Evolutionary conservation across 169 alveolate species (phyloP).

Genomic region (Cryptosporidium xiaoi): DNA sequence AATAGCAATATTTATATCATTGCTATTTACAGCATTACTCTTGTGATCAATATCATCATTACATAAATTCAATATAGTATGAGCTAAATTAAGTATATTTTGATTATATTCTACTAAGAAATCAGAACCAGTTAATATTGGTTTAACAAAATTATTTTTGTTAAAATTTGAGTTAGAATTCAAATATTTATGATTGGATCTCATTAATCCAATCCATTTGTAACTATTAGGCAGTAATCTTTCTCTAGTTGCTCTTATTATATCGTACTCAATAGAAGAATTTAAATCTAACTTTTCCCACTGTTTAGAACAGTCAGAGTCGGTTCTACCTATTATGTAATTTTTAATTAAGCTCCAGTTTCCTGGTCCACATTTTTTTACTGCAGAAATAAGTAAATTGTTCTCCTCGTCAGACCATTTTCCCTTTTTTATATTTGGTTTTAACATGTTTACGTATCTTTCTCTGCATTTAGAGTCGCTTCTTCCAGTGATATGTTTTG

Average conservation of each 20-base stretch:
- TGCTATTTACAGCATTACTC: not conserved
- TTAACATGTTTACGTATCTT: constrained; percentile 70
- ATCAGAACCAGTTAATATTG: constrained; percentile 57
- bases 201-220: constrained; percentile 63
- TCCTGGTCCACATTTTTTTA: constrained; percentile 64
- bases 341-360: constrained; percentile 64
- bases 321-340: constrained; percentile 65
- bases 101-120: constrained; percentile 48
- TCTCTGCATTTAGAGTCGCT: constrained; percentile 81
- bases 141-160: constrained; percentile 9
- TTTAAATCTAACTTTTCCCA: constrained; percentile 64
- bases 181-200: constrained; percentile 54
- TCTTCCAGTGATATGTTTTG: constrained; percentile 77
- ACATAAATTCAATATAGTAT: constrained; percentile 3
- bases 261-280: constrained; percentile 58
- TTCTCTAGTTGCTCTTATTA: constrained; percentile 30
- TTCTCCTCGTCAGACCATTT: constrained; percentile 59
- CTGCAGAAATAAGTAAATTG: constrained; percentile 20
- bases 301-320: constrained; percentile 63
- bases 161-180: not conserved
- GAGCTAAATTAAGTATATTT: constrained; percentile 43
- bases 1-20: not conserved
- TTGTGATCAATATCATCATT: not conserved
- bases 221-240: constrained; percentile 46
- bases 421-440: constrained; percentile 55